These are phyloP conservation scores for Biancaea sappan DNA, from an alignment of 306 rosid species.

Conservation along the genomic window DNA sequence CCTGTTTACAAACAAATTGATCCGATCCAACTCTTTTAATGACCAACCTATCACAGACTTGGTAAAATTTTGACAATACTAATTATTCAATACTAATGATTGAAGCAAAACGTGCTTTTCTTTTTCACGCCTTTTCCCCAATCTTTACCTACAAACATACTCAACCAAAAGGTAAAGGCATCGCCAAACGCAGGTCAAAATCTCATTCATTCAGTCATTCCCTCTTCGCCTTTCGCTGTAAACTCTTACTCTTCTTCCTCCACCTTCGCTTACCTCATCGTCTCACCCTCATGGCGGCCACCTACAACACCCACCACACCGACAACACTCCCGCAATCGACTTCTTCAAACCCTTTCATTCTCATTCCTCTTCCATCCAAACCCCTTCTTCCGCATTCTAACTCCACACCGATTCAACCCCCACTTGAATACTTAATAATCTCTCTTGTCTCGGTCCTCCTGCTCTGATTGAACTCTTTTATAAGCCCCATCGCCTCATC, in stretches of 20 bases:
- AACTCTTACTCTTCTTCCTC: neutral
- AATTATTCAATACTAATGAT: too few species aligned
- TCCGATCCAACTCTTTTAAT: too few species aligned
- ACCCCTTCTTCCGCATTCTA: slow-evolving; percentile 39
- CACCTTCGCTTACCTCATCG: neutral
- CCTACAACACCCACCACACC: too few species aligned
- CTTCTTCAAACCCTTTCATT: neutral
- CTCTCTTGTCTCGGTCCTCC: slow-evolving; percentile 55
- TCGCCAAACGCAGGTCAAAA: slow-evolving; percentile 6
- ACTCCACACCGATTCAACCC: slow-evolving; percentile 17
- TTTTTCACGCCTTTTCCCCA: neutral
- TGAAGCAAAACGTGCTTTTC: neutral
- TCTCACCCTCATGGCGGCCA: slow-evolving; percentile 4
- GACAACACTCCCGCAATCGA: slow-evolving; percentile 15
- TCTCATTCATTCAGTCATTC: too few species aligned
- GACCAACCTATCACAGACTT: too few species aligned
- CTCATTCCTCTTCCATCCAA: slow-evolving; percentile 25
- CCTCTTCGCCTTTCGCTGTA: too few species aligned
- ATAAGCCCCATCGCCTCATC: slow-evolving; percentile 46
- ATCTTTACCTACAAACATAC: slow-evolving; percentile 4
- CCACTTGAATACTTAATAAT: neutral
- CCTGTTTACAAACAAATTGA: too few species aligned
- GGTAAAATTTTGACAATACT: too few species aligned
- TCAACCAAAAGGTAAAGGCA: too few species aligned
- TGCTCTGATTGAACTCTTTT: slow-evolving; percentile 59